These are phyloP conservation scores for Hirschfeldia incana DNA, from an alignment of 345 rosid genomes.

Conservation along the genomic window DNA sequence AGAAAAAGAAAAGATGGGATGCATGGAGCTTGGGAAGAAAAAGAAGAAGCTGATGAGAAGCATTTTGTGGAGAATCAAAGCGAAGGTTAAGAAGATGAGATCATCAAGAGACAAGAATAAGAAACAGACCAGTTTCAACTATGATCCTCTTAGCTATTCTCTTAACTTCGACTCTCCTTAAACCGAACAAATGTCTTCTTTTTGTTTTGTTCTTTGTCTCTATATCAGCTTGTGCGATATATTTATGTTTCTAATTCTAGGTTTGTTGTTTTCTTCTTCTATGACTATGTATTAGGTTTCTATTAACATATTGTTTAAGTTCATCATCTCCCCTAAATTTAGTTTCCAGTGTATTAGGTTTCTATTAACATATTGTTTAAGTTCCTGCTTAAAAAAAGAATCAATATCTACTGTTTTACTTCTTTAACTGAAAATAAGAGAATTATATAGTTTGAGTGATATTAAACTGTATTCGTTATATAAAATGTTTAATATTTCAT, in stretches of 20 bases:
- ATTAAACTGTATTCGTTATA: background rate
- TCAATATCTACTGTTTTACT: background rate
- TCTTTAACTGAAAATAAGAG: background rate
- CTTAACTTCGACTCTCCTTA: conserved; percentile 79
- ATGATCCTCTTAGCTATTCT: conserved; percentile 76
- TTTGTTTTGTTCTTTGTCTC: conserved; percentile 5
- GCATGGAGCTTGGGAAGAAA: conserved; percentile 51
- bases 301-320: background rate
- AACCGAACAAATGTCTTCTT: background rate
- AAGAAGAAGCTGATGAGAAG: conserved; percentile 48
- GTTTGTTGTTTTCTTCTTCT: background rate
- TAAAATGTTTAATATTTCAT: background rate
- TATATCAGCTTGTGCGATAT: conserved; percentile 3
- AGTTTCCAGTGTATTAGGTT: background rate
- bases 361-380: background rate
- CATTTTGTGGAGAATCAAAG: conserved; percentile 54
- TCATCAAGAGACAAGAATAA: conserved; percentile 38
- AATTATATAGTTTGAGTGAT: background rate
- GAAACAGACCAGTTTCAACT: conserved; percentile 56
- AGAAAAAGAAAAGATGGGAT: conserved; percentile 19
- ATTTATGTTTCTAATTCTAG: background rate
- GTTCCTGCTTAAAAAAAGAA: background rate
- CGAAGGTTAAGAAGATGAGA: conserved; percentile 46
- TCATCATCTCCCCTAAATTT: background rate
- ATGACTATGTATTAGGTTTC: background rate